Evolutionary conservation across 345 rosid genomes (phyloP).

Genomic region (Pseudoturritis turrita): DNA sequence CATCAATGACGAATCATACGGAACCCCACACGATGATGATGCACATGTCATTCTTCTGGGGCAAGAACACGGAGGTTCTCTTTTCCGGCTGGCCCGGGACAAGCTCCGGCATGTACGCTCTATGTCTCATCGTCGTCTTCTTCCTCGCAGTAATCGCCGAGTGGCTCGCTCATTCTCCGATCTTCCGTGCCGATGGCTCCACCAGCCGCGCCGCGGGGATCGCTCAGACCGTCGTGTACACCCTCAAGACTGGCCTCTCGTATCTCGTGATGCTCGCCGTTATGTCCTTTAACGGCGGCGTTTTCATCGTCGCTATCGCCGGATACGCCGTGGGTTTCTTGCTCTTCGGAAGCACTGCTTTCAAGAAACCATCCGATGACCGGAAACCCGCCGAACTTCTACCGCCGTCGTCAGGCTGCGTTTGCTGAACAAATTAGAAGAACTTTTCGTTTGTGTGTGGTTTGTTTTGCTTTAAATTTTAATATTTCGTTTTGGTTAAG

Average conservation of each 20-base stretch:
- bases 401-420: conserved; percentile 27
- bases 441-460: background rate
- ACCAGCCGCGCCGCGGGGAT: conserved; percentile 38
- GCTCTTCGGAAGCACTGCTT: conserved; percentile 50
- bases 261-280: conserved; percentile 75
- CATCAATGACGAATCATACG: conserved; percentile 13
- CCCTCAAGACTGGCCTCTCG: conserved; percentile 49
- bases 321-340: conserved; percentile 69
- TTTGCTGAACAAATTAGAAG: conserved; percentile 8
- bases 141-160: conserved; percentile 43
- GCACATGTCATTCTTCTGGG: conserved; percentile 85
- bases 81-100: conserved; percentile 72
- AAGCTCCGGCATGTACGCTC: conserved; percentile 45
- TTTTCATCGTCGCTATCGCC: conserved; percentile 58
- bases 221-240: conserved; percentile 44
- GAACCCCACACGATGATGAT: conserved; percentile 37
- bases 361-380: conserved; percentile 23
- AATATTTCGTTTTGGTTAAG: background rate
- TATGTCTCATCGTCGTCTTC: conserved; percentile 50
- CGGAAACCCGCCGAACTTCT: conserved; percentile 40
- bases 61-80: conserved; percentile 50
- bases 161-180: conserved; percentile 45
- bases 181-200: conserved; percentile 27
- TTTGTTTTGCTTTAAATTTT: background rate
- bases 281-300: conserved; percentile 87